These are phyloP conservation scores for Fusarium hostae DNA, from an alignment of 2,329 filamentous ascomycete species.

Conservation along the genomic window DNA sequence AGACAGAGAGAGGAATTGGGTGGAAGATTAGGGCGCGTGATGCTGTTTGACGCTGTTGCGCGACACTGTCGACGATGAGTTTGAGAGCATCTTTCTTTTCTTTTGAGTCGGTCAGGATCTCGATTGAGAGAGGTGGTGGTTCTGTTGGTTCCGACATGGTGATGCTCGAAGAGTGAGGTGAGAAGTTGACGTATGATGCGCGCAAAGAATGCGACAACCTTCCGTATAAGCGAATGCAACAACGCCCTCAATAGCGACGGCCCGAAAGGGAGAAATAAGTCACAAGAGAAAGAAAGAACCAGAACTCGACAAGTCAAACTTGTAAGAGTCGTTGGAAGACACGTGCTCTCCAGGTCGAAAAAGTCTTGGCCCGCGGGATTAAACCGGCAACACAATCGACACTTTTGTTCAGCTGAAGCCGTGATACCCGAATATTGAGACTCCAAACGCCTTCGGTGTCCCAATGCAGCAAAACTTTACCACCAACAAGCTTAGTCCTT, in stretches of 20 bases:
- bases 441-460: conserved; percentile 30
- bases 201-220: background rate
- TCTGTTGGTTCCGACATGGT: conserved; percentile 39
- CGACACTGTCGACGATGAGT: conserved; percentile 82
- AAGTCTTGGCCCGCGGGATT: conserved; percentile 21
- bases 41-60: conserved; percentile 80
- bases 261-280: background rate
- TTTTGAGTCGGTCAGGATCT: conserved; percentile 59
- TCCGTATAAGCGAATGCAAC: background rate
- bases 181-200: background rate
- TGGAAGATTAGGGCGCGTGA: conserved; percentile 72
- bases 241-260: background rate
- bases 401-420: conserved; percentile 18
- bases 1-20: conserved; percentile 60
- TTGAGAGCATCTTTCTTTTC: conserved; percentile 76
- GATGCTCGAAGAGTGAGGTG: background rate
- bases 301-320: background rate
- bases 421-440: conserved; percentile 30
- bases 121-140: conserved; percentile 71
- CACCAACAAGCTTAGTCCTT: conserved; percentile 30
- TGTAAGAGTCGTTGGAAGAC: background rate
- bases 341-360: background rate
- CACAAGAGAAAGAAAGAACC: background rate
- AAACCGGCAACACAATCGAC: conserved; percentile 18
- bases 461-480: conserved; percentile 32